Conservation (phyloP, 208 protist genomes). For the Sergeia podlipaevii region DNA sequence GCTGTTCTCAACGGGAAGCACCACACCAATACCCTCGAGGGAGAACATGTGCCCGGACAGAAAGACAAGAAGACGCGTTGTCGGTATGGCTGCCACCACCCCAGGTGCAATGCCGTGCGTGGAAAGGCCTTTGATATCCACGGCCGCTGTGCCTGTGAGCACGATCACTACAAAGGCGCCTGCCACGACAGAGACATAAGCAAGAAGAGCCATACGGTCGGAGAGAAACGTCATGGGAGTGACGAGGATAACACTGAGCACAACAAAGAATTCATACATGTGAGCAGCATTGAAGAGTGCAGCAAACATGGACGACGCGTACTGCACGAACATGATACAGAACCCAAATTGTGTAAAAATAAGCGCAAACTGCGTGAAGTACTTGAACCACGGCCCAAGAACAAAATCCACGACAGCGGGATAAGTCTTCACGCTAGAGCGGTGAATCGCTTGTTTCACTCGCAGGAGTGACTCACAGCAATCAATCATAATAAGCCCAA, state of each 20-base stretch:
- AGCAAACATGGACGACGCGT: constrained; percentile 69
- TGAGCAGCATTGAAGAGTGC: constrained; percentile 20
- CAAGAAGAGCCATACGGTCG: constrained; percentile 46
- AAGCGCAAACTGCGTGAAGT: constrained; percentile 62
- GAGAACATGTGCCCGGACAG: constrained; percentile 79
- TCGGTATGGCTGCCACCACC: constrained; percentile 23
- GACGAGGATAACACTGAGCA: constrained; percentile 40
- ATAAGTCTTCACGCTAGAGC: constrained; percentile 58
- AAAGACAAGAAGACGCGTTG: constrained; percentile 54
- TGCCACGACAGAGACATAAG: constrained; percentile 62
- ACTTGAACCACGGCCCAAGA: constrained; percentile 45
- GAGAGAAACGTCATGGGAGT: constrained; percentile 71
- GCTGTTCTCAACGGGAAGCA: constrained; percentile 80
- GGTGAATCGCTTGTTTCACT: constrained; percentile 55
- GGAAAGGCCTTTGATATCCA: constrained; percentile 35
- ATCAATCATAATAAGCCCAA: constrained; percentile 75
- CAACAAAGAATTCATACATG: constrained; percentile 48
- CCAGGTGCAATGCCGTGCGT: constrained; percentile 33
- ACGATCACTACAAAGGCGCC: constrained; percentile 48
- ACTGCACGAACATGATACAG: constrained; percentile 82
- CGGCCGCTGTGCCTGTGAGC: constrained; percentile 44
- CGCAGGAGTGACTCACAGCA: constrained; percentile 55
- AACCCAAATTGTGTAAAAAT: constrained; percentile 88
- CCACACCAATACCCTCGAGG: constrained; percentile 69
- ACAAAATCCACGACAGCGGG: constrained; percentile 68